Base-by-base conservation (phyloP, 148 eudicot species). In the Cornus controversa region DNA sequence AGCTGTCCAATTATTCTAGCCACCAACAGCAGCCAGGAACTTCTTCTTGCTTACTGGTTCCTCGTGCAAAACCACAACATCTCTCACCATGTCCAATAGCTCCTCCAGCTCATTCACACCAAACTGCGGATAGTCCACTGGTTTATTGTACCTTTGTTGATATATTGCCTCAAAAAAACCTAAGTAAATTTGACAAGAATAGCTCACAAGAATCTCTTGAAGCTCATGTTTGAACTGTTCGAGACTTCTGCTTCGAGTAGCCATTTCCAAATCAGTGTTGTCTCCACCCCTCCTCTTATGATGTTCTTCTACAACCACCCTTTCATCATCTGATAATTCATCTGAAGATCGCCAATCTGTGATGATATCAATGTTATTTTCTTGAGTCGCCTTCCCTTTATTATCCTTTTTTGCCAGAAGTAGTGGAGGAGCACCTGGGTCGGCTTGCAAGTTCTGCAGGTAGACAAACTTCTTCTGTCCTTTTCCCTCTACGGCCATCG, bases 131-230 rank as follows among this genome's bases (percentile, higher is more conserved):
- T 80, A 93, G 65, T 91, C 91, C 54, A 93, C 71, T 20, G 85
- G 80, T 67, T 86, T 85, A 78, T 91, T 96, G 78, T 96, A 91
- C 79, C 94, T 82, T 83, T 93, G 99, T 71, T 85, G 84, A 76
- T 96, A 96, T 76, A 93, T 90, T 14, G 86, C 90, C 77, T 91
- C 94, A 80, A 96, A 93, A 71, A 73, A 76, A 72, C 86, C 85
- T 26, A 96, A 57, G 76, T 83, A 88, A 72, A 96, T 81, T 75
- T 86, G 80, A 69, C 97, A 88, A 14, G 90, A 89, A 72, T 84
- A 96, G 68, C 99, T 90, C 70, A 96, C 97, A 11, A 96, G 81
- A 78, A 96, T 96, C 83, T 96, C 99, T 80, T 93, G 91, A 64
- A 96, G 89, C 92, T 96, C 99, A 10, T 80, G 64, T 85, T 86